These are phyloP conservation scores for Arabidopsis lyrata DNA, from an alignment of 441 rosid genomes.

Conservation along the genomic window DNA sequence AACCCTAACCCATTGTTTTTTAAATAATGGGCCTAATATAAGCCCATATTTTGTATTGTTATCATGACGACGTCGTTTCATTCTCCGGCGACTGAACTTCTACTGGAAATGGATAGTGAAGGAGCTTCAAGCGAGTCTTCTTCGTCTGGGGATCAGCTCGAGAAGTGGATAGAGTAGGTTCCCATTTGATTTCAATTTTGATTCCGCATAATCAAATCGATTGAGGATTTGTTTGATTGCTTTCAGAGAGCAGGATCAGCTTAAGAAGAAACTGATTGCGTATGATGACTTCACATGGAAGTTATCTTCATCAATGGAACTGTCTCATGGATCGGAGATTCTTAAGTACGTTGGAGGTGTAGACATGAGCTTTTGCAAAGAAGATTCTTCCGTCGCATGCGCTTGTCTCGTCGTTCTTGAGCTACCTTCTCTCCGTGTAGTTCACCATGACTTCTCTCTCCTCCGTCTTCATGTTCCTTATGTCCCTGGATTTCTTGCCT, in stretches of 20 bases:
- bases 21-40: slow-evolving; percentile 17
- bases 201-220: neutral
- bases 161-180: slow-evolving; percentile 44
- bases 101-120: slow-evolving; percentile 28
- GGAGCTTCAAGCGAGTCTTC: slow-evolving; percentile 27
- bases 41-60: slow-evolving; percentile 5
- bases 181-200: neutral
- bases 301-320: slow-evolving; percentile 38
- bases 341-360: slow-evolving; percentile 86
- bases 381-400: slow-evolving; percentile 73
- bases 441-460: slow-evolving; percentile 56
- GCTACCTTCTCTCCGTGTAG: slow-evolving; percentile 54
- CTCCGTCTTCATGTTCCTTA: slow-evolving; percentile 71
- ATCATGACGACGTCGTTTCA: neutral
- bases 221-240: neutral
- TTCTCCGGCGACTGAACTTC: slow-evolving; percentile 26
- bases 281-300: slow-evolving; percentile 69
- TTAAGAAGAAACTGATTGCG: slow-evolving; percentile 59
- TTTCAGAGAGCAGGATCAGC: slow-evolving; percentile 58
- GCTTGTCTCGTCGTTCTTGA: slow-evolving; percentile 78
- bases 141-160: slow-evolving; percentile 34
- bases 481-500: slow-evolving; percentile 87
- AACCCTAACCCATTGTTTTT: slow-evolving; percentile 39
- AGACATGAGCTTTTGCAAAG: slow-evolving; percentile 81
- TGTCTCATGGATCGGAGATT: slow-evolving; percentile 21